Evolutionary conservation across 108 stramenopile species (phyloP), one percentile per base, ranked within the genome.

Genomic region (Nitzschia putrida): DNA sequence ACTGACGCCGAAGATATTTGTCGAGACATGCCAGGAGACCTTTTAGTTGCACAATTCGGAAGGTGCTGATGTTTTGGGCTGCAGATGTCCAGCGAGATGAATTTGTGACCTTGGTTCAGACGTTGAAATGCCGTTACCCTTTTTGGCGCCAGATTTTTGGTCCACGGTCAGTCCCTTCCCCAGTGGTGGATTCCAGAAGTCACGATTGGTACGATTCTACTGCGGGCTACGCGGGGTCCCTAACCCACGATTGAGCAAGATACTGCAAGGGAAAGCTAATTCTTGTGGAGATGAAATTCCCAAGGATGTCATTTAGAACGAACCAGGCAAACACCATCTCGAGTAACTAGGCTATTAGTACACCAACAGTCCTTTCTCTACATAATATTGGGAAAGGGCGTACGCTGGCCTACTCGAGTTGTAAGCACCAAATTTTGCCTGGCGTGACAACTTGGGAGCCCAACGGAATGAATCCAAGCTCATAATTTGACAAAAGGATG

Each of bases 191-290:
- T 49, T 49, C 47, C 47, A 2, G n/a, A 6, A 49, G n/a, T 2
- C 47, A 49, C 47, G 47, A 49, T 49, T 49, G 47, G 47, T 49
- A 49, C 47, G 18, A 49, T 18, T 16, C 18, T 49, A 49, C 47
- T 16, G 6, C 14, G 18, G 47, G 3, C 14, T 16, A 49, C 18
- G 47, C 6, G 6, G 47, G 47, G 47, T 49, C n/a, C 3, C 2
- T 16, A 49, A 49, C 18, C 18, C 47, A 49, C 47, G 47, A 49
- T 49, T 49, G 29, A 34, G 29, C 29, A 34, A 34, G 47, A 49
- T 4, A 49, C 47, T 18, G n/a, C 2, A 49, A 2, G 14, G 18
- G 18, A 49, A 49, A 18, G 18, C 47, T 49, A 49, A 16, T 18
- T 49, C 18, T 49, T 18, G 47, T 18, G 18, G 14, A 18, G 47